Base-by-base conservation (phyloP, 352 stramenopile species). In the Phytophthora meadii region DNA sequence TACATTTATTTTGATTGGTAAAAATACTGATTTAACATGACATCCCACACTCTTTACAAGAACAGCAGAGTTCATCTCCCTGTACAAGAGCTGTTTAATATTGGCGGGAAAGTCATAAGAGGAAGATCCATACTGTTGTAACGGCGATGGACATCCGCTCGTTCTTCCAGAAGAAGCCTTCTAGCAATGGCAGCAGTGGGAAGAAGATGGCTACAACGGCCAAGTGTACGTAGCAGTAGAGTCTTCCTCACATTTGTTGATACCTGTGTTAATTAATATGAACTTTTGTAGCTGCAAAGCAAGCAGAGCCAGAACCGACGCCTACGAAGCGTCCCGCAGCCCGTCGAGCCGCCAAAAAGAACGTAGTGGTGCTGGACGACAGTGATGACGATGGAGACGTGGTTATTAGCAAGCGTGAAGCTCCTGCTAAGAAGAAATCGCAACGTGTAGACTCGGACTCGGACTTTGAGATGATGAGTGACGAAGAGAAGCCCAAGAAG, bases 91-190 rank as follows among this genome's bases (percentile, higher is more conserved):
- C 64, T 0, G 24, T 24, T 19, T 44, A 55, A 25, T 55, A 54
- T 57, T 76, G 75, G 68, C 65, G 65, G 54, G 60, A 79, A 77
- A 72, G 40, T 32, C 44, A 51, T 2, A 54, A 44, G 14, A 66
- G 48, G 64, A 73, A 72, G 65, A 65, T 62, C 58, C 62, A 57
- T 52, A 12, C 19, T 24, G 42, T 62, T 32, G 58, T 55, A 58
- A 40, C 53, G 32, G 45, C 53, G 15, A 75, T 96, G 88, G 88
- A 96, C 72, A 96, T 96, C 61, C 86, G 88, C 51, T 85, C 82
- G 57, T 96, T 96, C 59, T 96, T 96, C 68, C 54, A 79, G 54
- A 78, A 89, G 52, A 84, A 87, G 50, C 55, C 70, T 48, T 34
- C 61, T 10, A 55, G 28, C 42, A 52, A 28, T 28, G 22, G 28